These are phyloP conservation scores for Fusarium avenaceum DNA, from an alignment of 2,329 filamentous ascomycete genomes.

Conservation along the genomic window DNA sequence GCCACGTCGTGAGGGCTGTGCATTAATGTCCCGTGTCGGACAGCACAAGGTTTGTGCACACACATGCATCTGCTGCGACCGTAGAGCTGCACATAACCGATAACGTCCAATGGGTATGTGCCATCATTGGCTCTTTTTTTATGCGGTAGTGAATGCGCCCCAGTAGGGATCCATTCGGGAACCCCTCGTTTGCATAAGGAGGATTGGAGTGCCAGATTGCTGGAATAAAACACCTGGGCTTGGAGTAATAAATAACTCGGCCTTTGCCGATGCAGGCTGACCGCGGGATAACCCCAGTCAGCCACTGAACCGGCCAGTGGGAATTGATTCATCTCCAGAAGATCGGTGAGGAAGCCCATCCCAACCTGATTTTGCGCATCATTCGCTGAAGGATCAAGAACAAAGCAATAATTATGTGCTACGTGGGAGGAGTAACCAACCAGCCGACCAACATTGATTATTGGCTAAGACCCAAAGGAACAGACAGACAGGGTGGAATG, in stretches of 20 bases:
- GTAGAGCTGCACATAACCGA: conserved; percentile 36
- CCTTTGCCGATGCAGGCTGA: conserved; percentile 48
- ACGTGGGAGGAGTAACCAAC: too few species aligned
- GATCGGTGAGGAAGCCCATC: conserved; percentile 26
- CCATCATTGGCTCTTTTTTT: conserved; percentile 27
- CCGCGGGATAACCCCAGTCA: conserved; percentile 38
- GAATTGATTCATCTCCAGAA: conserved; percentile 33
- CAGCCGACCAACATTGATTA: neutral
- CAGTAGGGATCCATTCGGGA: conserved; percentile 43
- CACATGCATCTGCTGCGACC: conserved; percentile 2
- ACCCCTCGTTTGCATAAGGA: conserved; percentile 37
- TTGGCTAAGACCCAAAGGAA: conserved; percentile 1
- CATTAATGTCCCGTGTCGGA: conserved; percentile 18
- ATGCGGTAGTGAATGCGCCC: conserved; percentile 12
- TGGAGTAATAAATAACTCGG: conserved; percentile 28
- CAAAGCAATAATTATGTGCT: conserved; percentile 28
- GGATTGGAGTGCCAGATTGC: conserved; percentile 39
- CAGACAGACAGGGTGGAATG: conserved; percentile 8
- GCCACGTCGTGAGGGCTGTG: conserved; percentile 46
- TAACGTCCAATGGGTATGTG: conserved; percentile 36
- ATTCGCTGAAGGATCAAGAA: conserved; percentile 13
- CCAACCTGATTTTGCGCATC: conserved; percentile 21
- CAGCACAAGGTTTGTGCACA: conserved; percentile 32
- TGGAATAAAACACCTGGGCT: conserved; percentile 32
- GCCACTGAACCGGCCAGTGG: conserved; percentile 42